A percentile compares a stretch with the other conserved stretches of the same genome.
Conservation (phyloP, 306 rosid genomes). For the Fagus crenata region DNA sequence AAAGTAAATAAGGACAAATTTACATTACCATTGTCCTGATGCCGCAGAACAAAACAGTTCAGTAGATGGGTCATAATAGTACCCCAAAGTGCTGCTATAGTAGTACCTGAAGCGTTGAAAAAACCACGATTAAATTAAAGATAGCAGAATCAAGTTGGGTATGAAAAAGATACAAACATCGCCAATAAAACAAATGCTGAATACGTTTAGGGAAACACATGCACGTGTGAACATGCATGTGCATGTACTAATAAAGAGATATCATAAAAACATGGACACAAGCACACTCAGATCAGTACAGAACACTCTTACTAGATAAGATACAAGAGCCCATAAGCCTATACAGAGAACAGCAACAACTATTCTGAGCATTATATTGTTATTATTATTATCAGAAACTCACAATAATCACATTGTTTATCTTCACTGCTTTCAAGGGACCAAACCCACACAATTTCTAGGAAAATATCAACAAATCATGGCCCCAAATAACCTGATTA, state of each 20-base stretch:
- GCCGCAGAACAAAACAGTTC: slow-evolving; percentile 56
- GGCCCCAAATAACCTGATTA: not conserved
- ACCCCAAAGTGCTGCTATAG: slow-evolving; percentile 56
- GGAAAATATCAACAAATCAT: not conserved
- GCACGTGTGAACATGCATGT: not conserved
- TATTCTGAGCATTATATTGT: not conserved
- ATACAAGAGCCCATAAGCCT: not conserved
- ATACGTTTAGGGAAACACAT: not conserved
- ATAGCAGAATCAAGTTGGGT: not conserved
- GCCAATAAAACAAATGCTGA: not conserved
- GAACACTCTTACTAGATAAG: not conserved
- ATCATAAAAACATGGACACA: no score
- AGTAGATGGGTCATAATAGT: slow-evolving; percentile 39
- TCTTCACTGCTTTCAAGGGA: not conserved
- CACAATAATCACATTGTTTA: not conserved
- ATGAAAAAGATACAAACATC: not conserved
- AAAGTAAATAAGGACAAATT: slow-evolving; percentile 21
- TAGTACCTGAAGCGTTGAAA: slow-evolving; percentile 54
- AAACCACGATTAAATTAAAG: slow-evolving; percentile 7
- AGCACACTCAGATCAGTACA: no score
- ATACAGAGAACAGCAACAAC: not conserved
- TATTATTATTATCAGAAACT: not conserved
- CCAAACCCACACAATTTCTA: not conserved
- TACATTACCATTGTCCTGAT: slow-evolving; percentile 63
- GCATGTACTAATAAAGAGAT: not conserved